Base-by-base conservation (phyloP, 768 basidiomycete species). In the Chlorophyllum brunneum region DNA sequence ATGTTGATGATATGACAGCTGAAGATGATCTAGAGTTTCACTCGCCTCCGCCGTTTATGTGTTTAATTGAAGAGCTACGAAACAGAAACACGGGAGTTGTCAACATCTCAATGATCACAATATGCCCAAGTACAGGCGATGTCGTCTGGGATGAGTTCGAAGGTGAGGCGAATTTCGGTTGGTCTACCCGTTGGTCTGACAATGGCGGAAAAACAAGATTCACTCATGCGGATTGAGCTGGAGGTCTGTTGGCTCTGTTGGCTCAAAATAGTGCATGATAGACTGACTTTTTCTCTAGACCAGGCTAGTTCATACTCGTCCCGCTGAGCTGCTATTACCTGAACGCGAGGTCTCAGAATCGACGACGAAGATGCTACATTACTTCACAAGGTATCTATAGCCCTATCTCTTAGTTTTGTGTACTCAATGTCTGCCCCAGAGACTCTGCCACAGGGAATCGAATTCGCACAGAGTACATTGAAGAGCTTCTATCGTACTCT, bases 71-170 rank as follows among this genome's bases (percentile, higher is more conserved):
- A 40, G 86, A 93, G 58, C 42, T 51, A 31, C 68, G 50, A 45
- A 54, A 26, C 53, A 48, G 15, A 54, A 62, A 59, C 31, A 51
- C 64, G 15, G 63, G 58, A 16, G 65, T 75, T 45, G 77, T 81
- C 3, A 68, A 60, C 1, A 76, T 98, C 34, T 85, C 85, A 6
- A 73, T 98, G 67, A 76, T 98, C 29, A 80, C 82, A 13, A 83
- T 97, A 13, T 82, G 83, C 51, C 91, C 94, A 0, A 84, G 84
- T 41, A 97, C 93, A 0, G 95, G 95, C 1, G 95, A 97, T 58
- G 87, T 99, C 2, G 71, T 92, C 2, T 98, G 92, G 83, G 95
- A 99, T 61, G 82, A 90, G 50, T 95, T 95, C 61, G 77, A 88
- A 48, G 93, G 90, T 86, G 60, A 47, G 61, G 45, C 15, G 30